Base-by-base conservation (phyloP, 1,284 basidiomycete genomes). In the Agroathelia rolfsii region DNA sequence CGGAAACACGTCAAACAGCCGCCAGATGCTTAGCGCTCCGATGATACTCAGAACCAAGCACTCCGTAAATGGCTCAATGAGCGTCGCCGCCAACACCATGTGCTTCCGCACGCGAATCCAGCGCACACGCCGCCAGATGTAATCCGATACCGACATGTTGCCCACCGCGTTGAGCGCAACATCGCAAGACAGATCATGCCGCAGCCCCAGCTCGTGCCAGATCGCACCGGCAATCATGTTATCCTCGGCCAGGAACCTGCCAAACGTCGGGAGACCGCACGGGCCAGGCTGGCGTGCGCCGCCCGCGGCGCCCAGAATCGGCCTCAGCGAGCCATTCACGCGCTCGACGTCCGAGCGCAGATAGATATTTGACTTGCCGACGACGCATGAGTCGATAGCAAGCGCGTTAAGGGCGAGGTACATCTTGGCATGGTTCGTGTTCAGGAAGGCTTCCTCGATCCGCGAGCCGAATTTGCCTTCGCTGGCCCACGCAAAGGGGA, bases 391-490 rank as follows among this genome's bases (percentile, higher is more conserved):
- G 34, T 96, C 95, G 36, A 96, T 61, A 4, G 79, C 81, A 29
- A 85, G 62, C 1, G 77, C 66, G 56, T 95, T 95, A 55, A 99
- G 89, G 6, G 92, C 92, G 34, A 97, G 69, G 51, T 99, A 99
- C 94, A 98, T 98, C 57, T 95, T 97, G 10, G 94, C 94, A 50
- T 98, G 95, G 33, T 90, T 96, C 4, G 90, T 94, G 52, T 94
- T 95, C 31, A 99, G 62, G 53, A 96, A 99, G 1, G 87, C 89
- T 39, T 89, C 83, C 58, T 99, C 95, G 22, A 98, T 69, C 38
- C 76, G 68, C 10, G 90, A 82, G 0, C 93, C 95, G 38, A 88
- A 61, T 44, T 58, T 59, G 23, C 61, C 58, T 51, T 76, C 67
- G 51, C 72, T 68, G 56, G 83, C 72, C 34, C 83, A 74, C 0